Evolutionary conservation across 306 rosid genomes (phyloP).

Genomic region (Fragaria ananassa): DNA sequence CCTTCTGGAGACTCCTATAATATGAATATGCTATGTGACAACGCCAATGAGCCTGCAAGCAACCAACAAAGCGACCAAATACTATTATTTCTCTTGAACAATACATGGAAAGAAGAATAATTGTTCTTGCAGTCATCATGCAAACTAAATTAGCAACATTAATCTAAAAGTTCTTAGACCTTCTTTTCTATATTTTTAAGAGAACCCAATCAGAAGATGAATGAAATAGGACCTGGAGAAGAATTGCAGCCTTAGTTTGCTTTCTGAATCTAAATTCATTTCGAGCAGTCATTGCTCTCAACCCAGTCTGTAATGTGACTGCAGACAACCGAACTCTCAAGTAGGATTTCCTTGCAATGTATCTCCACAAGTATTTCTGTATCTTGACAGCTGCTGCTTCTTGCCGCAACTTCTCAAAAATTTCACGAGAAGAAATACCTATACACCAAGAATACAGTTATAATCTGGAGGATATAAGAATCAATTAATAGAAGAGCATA

Average conservation of each 20-base stretch:
- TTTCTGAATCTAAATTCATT: slow-evolving; percentile 95
- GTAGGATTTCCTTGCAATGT: slow-evolving; percentile 64
- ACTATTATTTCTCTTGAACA: slow-evolving; percentile 11
- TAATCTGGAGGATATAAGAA: slow-evolving; percentile 20
- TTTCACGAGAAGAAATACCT: slow-evolving; percentile 81
- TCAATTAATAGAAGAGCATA: background rate
- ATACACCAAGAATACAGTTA: slow-evolving; percentile 23
- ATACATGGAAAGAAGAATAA: slow-evolving; percentile 2
- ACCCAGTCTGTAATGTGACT: slow-evolving; percentile 78
- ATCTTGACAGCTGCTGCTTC: slow-evolving; percentile 93
- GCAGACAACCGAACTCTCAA: slow-evolving; percentile 51
- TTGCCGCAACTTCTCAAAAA: slow-evolving; percentile 69
- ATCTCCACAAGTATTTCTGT: slow-evolving; percentile 71
- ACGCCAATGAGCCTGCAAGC: slow-evolving; percentile 74
- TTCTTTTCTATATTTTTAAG: slow-evolving; percentile 10
- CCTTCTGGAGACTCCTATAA: slow-evolving; percentile 76
- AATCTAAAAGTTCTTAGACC: slow-evolving; percentile 16
- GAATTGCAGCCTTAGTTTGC: slow-evolving; percentile 89
- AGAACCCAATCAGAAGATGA: slow-evolving; percentile 18
- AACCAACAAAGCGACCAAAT: slow-evolving; percentile 13
- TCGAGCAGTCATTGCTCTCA: slow-evolving; percentile 97
- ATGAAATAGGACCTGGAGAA: slow-evolving; percentile 58
- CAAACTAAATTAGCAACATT: slow-evolving; percentile 8
- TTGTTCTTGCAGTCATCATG: background rate
- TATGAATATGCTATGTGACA: slow-evolving; percentile 65